These are phyloP conservation scores for Protea cynaroides DNA, from an alignment of 164 flowering plant species.

Conservation along the genomic window DNA sequence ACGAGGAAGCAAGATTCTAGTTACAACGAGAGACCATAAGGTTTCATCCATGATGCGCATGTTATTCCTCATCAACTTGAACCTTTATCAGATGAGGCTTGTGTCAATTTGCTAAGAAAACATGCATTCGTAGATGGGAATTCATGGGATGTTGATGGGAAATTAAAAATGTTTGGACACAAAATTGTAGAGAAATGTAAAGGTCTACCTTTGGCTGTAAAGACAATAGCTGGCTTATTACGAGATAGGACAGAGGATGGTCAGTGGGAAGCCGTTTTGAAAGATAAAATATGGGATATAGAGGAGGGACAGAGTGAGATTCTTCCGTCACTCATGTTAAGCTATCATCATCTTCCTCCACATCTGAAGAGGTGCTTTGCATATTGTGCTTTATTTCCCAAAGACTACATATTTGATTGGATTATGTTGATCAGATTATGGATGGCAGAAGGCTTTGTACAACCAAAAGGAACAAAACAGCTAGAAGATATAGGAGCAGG, in stretches of 20 bases:
- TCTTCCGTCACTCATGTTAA: conserved; percentile 13
- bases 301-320: neutral
- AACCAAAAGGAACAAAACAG: neutral
- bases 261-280: conserved; percentile 17
- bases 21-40: neutral
- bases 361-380: conserved; percentile 27
- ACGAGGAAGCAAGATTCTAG: neutral
- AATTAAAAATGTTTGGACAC: conserved; percentile 10
- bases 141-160: neutral
- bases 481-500: conserved; percentile 24
- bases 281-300: conserved; percentile 17
- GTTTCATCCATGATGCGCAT: neutral
- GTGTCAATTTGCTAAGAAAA: neutral
- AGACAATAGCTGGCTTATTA: conserved; percentile 20
- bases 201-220: conserved; percentile 30
- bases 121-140: neutral
- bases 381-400: conserved; percentile 25
- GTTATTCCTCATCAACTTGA: neutral
- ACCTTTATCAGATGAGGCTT: neutral
- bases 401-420: conserved; percentile 8
- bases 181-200: conserved; percentile 26
- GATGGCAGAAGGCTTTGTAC: conserved; percentile 27
- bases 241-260: neutral
- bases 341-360: conserved; percentile 20
- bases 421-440: conserved; percentile 13